Percentiles rank a stretch among this genome's conserved stretches.
phyloP scores from a whole-genome alignment of 805 yeast genomes.

The Zygotorulaspora florentina region DNA sequence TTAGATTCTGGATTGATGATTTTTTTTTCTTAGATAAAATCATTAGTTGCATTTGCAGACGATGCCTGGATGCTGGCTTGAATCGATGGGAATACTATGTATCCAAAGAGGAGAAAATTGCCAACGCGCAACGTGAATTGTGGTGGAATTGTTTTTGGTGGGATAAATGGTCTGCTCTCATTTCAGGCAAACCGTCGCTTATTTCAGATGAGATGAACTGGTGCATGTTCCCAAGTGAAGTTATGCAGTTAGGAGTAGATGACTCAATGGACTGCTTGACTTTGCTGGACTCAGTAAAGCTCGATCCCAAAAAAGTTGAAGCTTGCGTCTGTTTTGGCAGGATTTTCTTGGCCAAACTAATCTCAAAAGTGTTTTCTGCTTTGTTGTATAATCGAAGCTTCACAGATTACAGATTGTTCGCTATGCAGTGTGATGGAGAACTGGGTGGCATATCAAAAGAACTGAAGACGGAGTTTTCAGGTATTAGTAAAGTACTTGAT shows the following conservation, averaged over 20 bases:
- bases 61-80: constrained; percentile 7
- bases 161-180: constrained; percentile 17
- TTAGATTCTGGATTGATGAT: constrained; percentile 3
- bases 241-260: constrained; percentile 13
- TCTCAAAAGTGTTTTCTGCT: constrained; percentile 1
- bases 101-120: constrained; percentile 7
- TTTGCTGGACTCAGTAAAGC: constrained; percentile 5
- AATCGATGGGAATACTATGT: constrained; percentile 22
- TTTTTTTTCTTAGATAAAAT: constrained; percentile 2
- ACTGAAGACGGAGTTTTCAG: neutral
- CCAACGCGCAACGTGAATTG: constrained; percentile 11
- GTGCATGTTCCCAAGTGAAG: constrained; percentile 16
- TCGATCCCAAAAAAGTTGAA: neutral
- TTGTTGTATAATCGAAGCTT: constrained; percentile 10
- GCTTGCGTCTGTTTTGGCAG: constrained; percentile 1
- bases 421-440: neutral
- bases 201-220: constrained; percentile 4
- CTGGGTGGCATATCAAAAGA: neutral
- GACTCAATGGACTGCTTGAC: constrained; percentile 12
- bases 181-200: constrained; percentile 13
- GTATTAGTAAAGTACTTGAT: neutral
- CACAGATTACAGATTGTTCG: constrained; percentile 9
- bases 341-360: constrained; percentile 11
- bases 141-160: constrained; percentile 23
- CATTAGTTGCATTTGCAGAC: constrained; percentile 4